These are phyloP conservation scores for Sporothrix humicola DNA, from an alignment of 2,329 filamentous ascomycete genomes.

Conservation along the genomic window DNA sequence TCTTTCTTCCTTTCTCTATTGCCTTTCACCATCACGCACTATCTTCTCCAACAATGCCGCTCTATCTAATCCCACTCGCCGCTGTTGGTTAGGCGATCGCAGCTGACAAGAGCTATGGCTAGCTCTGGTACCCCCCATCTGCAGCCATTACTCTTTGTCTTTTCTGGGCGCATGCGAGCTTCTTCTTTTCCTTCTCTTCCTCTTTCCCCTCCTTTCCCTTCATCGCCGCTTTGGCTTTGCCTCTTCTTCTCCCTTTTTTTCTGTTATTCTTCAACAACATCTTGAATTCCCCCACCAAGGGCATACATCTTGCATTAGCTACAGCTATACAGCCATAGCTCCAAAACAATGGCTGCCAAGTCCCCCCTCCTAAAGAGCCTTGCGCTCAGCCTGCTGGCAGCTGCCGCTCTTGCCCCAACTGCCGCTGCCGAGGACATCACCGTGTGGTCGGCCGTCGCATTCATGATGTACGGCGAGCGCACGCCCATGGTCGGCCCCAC, in stretches of 20 bases:
- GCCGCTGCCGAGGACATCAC: slow-evolving; percentile 42
- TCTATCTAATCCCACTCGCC: neutral
- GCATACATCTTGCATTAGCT: neutral
- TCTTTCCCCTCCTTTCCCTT: neutral
- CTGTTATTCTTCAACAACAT: neutral
- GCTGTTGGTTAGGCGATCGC: neutral
- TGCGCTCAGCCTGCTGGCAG: slow-evolving; percentile 14
- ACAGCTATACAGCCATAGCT: neutral
- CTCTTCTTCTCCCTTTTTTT: neutral
- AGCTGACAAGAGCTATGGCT: slow-evolving; percentile 14
- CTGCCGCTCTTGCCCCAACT: neutral
- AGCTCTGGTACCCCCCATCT: neutral
- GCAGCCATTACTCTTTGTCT: neutral
- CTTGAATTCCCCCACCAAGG: neutral
- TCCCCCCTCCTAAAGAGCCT: neutral
- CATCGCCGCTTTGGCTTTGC: neutral
- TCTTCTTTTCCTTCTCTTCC: neutral
- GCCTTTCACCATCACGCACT: neutral
- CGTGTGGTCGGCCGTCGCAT: slow-evolving; percentile 58
- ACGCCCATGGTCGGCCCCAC: slow-evolving; percentile 49
- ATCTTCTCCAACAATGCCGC: neutral
- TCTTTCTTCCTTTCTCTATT: neutral
- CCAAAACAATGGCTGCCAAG: slow-evolving; percentile 16
- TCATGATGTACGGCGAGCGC: slow-evolving; percentile 60
- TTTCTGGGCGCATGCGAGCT: neutral